Base-by-base conservation (phyloP, 768 basidiomycete genomes). In the Cytidiella melzeri region DNA sequence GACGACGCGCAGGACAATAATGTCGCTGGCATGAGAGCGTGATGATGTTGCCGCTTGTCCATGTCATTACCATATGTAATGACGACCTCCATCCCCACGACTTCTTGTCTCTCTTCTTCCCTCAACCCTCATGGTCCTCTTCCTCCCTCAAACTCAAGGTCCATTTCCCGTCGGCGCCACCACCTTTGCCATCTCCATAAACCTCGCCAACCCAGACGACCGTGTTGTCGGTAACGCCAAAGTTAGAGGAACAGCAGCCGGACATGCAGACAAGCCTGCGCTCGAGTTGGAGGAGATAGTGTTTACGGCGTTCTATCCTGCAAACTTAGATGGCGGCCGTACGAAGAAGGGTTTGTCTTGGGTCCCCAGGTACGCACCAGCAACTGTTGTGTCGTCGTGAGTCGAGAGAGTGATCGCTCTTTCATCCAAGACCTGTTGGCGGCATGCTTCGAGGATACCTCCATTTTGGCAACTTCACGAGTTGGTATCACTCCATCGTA, bases 261-360 rank as follows among this genome's bases (percentile, higher is more conserved):
- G 55, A 53, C 43, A 62, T 45, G 34, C 48, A 47, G 21, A 47
- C 44, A 53, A 63, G 67, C 68, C 71, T 19, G 81, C 79, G 0
- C 64, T 87, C 25, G 56, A 66, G 26, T 68, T 87, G 5, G 75
- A 82, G 34, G 81, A 87, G 61, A 73, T 84, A 25, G 73, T 74
- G 0, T 87, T 83, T 57, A 83, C 77, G 24, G 75, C 72, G 1
- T 86, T 75, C 60, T 87, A 87, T 59, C 84, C 85, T 24, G 74
- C 80, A 6, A 69, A 76, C 42, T 36, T 50, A 65, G 11, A 53
- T 60, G 24, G 55, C 50, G 39, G 41, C 61, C 43, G 5, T 9
- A 2, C 57, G 5, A 64, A 61, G 38, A 71, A 69, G 51, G 79
- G 80, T 2, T 55, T 82, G 25, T 54, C 71, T 48, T 85, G 84